Evolutionary conservation across 164 flowering plant species (phyloP), one percentile per base, ranked within the genome.

Genomic region (Tinospora cordifolia): DNA sequence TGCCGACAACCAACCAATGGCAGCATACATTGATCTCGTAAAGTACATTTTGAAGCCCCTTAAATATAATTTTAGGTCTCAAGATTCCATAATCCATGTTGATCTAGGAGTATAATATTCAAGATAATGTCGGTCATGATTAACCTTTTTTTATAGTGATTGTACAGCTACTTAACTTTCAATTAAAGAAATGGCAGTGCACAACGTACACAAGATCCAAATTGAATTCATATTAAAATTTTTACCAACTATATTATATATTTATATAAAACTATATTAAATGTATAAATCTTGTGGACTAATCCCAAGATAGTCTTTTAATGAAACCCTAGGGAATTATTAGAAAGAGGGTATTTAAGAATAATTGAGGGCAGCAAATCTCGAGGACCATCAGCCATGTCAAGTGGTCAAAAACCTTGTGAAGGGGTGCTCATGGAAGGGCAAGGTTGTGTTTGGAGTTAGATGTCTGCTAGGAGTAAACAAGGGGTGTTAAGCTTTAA

Each of bases 61-160:
- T 6, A 69, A 24, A 46, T 17, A 44, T 66, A 46, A 24, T 44
- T 38, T 27, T 21, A 8, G n/a, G n/a, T 46, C 34, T 8, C 26
- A 30, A 65, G 68, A 65, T 64, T 71, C 66, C 49, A 8, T 64
- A 49, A 60, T 54, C 46, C 72, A 49, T 10, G 10, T 63, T 30
- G 63, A 21, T 64, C 4, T 71, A 49, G 14, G 17, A 49, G 57
- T 71, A 46, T 44, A 62, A 40, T 46, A 47, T 59, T 17, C 36
- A 47, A 21, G 63, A 65, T 54, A 63, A 65, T 54, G 63, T 54
- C 63, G 74, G 38, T 64, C 74, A 51, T 64, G 69, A 71, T 64
- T 71, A 46, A 36, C 25, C 41, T 70, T 70, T 62, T 40, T 40
- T 26, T 70, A 44, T 24, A 44, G 22, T 57, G 27, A n/a, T 15